A percentile compares a stretch with the other conserved stretches of the same genome.
These are phyloP conservation scores for Anthracocystis panici-leucophaei DNA, from an alignment of 1,284 basidiomycete species.

Conservation along the genomic window DNA sequence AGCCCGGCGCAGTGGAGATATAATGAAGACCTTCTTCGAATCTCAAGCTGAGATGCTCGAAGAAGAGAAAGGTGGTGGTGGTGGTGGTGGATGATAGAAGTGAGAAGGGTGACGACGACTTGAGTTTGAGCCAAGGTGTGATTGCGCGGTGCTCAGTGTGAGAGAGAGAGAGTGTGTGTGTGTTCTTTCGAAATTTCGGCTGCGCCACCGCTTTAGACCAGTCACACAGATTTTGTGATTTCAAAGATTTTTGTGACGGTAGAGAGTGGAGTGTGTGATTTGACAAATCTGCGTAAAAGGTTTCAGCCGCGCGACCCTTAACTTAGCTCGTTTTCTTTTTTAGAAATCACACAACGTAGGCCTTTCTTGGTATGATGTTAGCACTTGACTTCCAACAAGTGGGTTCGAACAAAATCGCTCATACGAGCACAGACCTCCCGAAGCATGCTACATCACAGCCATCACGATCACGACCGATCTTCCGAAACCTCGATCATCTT, in stretches of 20 bases:
- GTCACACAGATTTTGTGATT: background rate
- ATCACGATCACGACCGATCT: background rate
- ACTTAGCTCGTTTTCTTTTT: background rate
- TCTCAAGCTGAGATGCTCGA: background rate
- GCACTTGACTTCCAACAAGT: background rate
- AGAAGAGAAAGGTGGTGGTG: background rate
- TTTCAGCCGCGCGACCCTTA: background rate
- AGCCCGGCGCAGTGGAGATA: background rate
- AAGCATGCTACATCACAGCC: too few species aligned
- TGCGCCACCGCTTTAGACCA: conserved; percentile 3
- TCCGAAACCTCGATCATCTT: background rate
- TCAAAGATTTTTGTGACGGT: conserved; percentile 1
- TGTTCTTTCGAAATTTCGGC: background rate
- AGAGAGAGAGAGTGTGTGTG: too few species aligned
- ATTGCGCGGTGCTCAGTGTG: conserved; percentile 5
- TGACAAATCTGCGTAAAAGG: background rate
- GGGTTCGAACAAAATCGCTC: background rate
- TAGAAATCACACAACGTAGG: background rate
- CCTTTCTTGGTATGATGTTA: conserved; percentile 1
- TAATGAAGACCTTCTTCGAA: background rate
- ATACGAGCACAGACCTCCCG: conserved; percentile 11
- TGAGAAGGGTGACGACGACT: conserved; percentile 4
- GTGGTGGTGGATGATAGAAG: conserved; percentile 4
- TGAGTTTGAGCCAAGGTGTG: background rate
- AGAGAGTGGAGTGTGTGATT: conserved; percentile 2